These are phyloP conservation scores for Neonectria sp. DNA, from an alignment of 2,329 filamentous ascomycete species.

Conservation along the genomic window DNA sequence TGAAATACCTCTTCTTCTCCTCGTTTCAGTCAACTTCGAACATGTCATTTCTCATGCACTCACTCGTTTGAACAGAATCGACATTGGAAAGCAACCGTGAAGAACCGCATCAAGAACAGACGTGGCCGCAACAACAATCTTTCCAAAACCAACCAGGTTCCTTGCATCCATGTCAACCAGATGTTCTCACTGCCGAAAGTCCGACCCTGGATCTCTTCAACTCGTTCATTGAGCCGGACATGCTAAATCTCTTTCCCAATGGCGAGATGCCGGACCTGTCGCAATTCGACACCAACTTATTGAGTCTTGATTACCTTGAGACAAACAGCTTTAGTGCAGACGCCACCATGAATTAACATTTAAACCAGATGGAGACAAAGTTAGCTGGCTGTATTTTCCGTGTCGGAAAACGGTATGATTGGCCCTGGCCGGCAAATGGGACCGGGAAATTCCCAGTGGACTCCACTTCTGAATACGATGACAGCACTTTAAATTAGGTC, in stretches of 20 bases:
- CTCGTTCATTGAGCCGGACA: conserved; percentile 25
- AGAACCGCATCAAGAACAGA: too few relatives aligned
- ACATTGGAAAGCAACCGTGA: too few relatives aligned
- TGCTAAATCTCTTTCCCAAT: conserved; percentile 4
- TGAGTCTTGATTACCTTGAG: conserved; percentile 13
- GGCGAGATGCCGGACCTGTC: conserved; percentile 11
- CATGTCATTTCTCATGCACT: too few relatives aligned
- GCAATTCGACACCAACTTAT: not conserved
- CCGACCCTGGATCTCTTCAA: conserved; percentile 23
- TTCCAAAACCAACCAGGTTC: not conserved
- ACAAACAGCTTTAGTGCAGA: not conserved
- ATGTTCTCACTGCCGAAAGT: not conserved
- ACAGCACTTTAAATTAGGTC: not conserved
- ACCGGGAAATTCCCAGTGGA: conserved; percentile 29
- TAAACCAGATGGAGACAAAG: too few relatives aligned
- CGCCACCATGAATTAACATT: too few relatives aligned
- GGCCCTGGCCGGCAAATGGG: not conserved
- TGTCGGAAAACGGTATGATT: conserved; percentile 24
- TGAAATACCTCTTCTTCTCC: too few relatives aligned
- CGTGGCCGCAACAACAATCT: not conserved
- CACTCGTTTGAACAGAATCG: too few relatives aligned
- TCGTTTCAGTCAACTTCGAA: too few relatives aligned
- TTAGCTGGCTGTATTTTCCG: conserved; percentile 2
- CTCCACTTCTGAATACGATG: not conserved
- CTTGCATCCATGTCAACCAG: not conserved